Conservation (phyloP, 768 basidiomycete species). For the Multifurca ochricompacta region DNA sequence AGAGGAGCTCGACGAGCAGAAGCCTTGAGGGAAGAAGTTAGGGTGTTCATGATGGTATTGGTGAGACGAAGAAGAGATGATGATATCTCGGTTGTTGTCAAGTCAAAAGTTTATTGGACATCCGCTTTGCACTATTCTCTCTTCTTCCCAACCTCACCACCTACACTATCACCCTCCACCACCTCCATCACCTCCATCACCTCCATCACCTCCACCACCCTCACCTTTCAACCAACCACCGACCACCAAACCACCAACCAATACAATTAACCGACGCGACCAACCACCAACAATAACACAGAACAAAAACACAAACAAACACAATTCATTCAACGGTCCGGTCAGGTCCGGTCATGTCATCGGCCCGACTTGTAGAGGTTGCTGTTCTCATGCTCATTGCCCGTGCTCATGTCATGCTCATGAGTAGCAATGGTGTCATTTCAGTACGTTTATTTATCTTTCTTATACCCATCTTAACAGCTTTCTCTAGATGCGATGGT, state of each 20-base stretch:
- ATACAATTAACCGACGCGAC: too few relatives aligned
- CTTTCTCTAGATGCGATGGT: constrained; percentile 21
- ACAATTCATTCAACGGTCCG: too few relatives aligned
- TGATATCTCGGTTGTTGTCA: background rate
- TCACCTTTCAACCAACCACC: too few relatives aligned
- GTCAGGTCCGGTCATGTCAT: background rate
- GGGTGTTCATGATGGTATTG: constrained; percentile 10
- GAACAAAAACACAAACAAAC: too few relatives aligned
- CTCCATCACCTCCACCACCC: too few relatives aligned
- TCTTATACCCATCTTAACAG: constrained; percentile 23
- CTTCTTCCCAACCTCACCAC: too few relatives aligned
- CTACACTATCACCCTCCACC: too few relatives aligned
- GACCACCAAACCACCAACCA: too few relatives aligned
- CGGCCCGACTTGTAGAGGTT: background rate
- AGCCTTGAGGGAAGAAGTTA: constrained; percentile 10
- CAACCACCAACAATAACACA: too few relatives aligned
- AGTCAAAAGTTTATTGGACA: background rate
- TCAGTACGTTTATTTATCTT: constrained; percentile 18
- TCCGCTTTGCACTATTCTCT: too few relatives aligned
- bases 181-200: too few relatives aligned
- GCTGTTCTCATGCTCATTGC: too few relatives aligned
- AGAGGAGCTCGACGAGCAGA: constrained; percentile 19
- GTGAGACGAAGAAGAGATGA: background rate
- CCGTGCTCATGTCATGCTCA: background rate
- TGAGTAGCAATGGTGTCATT: constrained; percentile 18